Base-by-base conservation (phyloP, 2,329 filamentous ascomycete genomes). In the Fusarium xylarioides region DNA sequence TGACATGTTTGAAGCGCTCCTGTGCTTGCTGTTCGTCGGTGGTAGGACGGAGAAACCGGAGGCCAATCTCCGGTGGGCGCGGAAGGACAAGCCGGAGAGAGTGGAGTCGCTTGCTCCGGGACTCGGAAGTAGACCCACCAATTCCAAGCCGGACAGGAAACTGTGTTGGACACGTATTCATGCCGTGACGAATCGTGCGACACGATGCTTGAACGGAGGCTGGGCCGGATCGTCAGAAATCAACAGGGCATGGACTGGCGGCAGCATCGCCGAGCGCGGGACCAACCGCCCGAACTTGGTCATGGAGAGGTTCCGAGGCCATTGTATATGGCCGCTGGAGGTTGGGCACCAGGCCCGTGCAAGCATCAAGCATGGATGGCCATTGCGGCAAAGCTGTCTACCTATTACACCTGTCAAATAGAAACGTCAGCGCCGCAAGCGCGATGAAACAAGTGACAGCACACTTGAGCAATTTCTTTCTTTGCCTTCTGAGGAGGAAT, bases 321-420 rank as follows among this genome's bases (percentile, higher is more conserved):
- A 35, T 21, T 50, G 40, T 56, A 26, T 35, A 70, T 60, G 60
- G 63, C 35, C 65, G 65, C 40, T 49, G 38, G 35, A 53, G 42
- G 70, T 76, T 74, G 71, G 74, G 75, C 71, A 77, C 12, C 67
- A 65, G 73, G 67, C 68, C 70, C 68, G 74, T 68, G 74, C 72
- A 66, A 74, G 66, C 46, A 70, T 47, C 49, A 53, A 62, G 59
- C 55, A 55, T 57, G 59, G 61, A 70, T 71, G 71, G 69, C 37
- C 53, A 49, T 59, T 57, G 61, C 68, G 54, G 63, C 58, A 66
- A 61, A 58, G 40, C 55, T 49, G 28, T 53, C 46, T 62, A 26
- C 43, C 34, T 53, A 35, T 58, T 66, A 16, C 35, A 66, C 43
- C 42, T 34, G 34, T 56, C 44, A 43, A 61, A 49, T 52, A 53